Evolutionary conservation across 495 filamentous ascomycete species (phyloP), one percentile per base, ranked within the genome.

Genomic region (Ramalina intermedia): DNA sequence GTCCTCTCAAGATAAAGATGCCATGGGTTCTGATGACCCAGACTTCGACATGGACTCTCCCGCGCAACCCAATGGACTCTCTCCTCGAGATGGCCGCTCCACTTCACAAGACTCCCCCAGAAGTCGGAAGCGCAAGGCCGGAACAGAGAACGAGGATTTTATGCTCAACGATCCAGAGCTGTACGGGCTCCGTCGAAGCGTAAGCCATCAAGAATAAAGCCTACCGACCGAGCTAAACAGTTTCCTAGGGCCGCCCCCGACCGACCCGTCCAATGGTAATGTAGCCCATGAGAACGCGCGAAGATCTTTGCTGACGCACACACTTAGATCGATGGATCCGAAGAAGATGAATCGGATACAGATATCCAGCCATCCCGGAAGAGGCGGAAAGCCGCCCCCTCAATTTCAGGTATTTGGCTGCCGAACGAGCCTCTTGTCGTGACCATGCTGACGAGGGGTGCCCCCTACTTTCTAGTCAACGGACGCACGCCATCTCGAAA

Each of bases 121-220:
- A 55, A 74, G 75, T 37, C 61, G 74, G 21, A 95, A 95, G 72
- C 80, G 87, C 56, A 94, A 90, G 69, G 74, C 75, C 21, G 71
- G 72, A 37, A 67, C 68, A 21, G 74, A 80, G 18, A 82, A 84
- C 40, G 85, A 93, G 26, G 82, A 90, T 20, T 85, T 78, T 56
- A 95, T 95, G 55, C 72, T 78, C 53, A 80, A 87, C 59, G 88
- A 98, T 61, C 91, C 91, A n/a, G 91, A 96, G 61, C 69, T 98
- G 17, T 98, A 96, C 66, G 91, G 90, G 16, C 70, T 99, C 43
- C 76, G 91, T 52, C 76, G 91, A 60, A 98, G 91, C 69, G 88
- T 88, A 80, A 48, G 82, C 62, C 49, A 18, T 53, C 51, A 21
- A n/a, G 24, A 14, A 17, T 7, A 14, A 33, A 33, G 39, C 6